A percentile compares a stretch with the other conserved stretches of the same genome.
Conservation (phyloP, 805 yeast species). For the Yarrowia porcina region DNA sequence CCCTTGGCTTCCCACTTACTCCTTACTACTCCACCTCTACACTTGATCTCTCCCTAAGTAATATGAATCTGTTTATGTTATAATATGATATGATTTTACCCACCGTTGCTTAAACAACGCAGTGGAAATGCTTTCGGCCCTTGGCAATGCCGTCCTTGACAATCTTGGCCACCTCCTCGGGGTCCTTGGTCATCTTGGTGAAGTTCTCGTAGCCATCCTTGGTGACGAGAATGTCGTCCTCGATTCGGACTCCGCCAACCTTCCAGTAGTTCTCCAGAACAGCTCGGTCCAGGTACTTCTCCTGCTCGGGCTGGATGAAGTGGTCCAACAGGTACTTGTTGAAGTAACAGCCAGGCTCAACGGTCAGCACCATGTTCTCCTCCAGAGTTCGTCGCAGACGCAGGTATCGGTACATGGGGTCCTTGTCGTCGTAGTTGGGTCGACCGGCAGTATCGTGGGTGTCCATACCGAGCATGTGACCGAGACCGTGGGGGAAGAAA, state of each 20-base stretch:
- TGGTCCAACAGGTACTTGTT: conserved; percentile 75
- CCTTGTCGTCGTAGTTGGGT: conserved; percentile 79
- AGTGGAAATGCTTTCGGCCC: conserved; percentile 64
- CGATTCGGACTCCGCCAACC: conserved; percentile 97
- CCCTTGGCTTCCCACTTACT: no score
- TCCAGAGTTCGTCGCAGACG: conserved; percentile 73
- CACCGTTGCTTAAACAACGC: conserved; percentile 38
- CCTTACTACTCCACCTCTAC: no score
- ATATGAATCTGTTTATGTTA: not conserved
- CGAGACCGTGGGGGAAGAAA: conserved; percentile 94
- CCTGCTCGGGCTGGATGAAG: conserved; percentile 45
- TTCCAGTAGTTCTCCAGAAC: conserved; percentile 75
- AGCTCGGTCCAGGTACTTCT: conserved; percentile 60
- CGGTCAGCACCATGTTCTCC: conserved; percentile 82
- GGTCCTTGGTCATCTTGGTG: conserved; percentile 81
- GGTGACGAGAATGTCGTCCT: conserved; percentile 85
- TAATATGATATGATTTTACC: no score
- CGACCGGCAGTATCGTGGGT: conserved; percentile 94
- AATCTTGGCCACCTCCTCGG: conserved; percentile 73
- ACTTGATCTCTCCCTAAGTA: no score
- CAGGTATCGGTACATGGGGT: conserved; percentile 70
- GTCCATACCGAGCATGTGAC: conserved; percentile 90
- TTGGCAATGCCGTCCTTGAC: conserved; percentile 63
- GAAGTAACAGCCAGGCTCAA: conserved; percentile 94
- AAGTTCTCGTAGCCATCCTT: conserved; percentile 73